phyloP scores from a whole-genome alignment of 129 eudicot genomes.

The Scalesia atractyloides region DNA sequence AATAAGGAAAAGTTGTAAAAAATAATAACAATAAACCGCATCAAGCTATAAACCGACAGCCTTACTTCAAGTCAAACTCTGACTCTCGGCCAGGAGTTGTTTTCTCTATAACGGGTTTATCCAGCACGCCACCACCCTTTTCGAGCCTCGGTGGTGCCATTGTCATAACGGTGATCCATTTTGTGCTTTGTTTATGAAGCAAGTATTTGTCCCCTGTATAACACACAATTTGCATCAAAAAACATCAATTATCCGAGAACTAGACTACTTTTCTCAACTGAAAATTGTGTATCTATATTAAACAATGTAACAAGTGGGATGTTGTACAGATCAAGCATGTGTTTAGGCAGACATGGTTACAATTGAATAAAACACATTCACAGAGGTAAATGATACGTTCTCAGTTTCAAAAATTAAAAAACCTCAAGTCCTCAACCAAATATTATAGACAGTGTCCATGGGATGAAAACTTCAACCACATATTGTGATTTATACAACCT shows the following conservation, averaged over 20 bases:
- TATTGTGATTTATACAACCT: not conserved
- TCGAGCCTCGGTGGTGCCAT: constrained; percentile 59
- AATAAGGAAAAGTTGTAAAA: not conserved
- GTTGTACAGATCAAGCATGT: not conserved
- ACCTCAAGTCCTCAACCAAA: not conserved
- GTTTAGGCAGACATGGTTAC: not conserved
- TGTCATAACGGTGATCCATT: constrained; percentile 53
- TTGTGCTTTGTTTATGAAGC: constrained; percentile 52
- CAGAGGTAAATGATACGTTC: not conserved
- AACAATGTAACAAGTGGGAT: no score
- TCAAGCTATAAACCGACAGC: constrained; percentile 7
- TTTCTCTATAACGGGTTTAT: constrained; percentile 84
- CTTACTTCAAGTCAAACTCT: constrained; percentile 88
- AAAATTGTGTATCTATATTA: not conserved
- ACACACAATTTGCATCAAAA: not conserved
- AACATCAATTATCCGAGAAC: not conserved
- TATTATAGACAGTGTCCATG: not conserved
- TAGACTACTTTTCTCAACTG: not conserved
- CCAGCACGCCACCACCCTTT: constrained; percentile 82
- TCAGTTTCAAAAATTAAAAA: not conserved
- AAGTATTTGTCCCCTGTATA: constrained; percentile 67
- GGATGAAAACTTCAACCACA: not conserved
- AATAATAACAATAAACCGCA: no score
- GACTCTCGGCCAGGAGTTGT: constrained; percentile 93
- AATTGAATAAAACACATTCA: not conserved